Evolutionary conservation across 2,329 filamentous ascomycete species (phyloP).

Genomic region (Cyphellophora attinorum): DNA sequence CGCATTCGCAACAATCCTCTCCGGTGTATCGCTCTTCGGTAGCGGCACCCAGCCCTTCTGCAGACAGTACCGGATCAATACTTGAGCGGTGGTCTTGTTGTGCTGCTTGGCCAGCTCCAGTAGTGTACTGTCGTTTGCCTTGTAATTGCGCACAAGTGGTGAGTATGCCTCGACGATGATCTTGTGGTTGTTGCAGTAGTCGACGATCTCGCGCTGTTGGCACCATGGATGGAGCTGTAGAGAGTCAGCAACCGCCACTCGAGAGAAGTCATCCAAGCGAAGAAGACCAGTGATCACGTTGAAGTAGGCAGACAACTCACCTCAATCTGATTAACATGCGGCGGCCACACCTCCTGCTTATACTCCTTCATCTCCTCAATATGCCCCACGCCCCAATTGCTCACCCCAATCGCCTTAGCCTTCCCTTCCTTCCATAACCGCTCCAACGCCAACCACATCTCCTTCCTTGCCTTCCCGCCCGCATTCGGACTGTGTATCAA

Average conservation of each 20-base stretch:
- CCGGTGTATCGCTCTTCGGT: conserved; percentile 62
- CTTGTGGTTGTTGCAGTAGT: conserved; percentile 43
- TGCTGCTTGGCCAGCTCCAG: conserved; percentile 60
- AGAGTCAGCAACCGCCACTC: not conserved
- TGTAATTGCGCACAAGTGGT: conserved; percentile 55
- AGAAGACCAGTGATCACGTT: conserved; percentile 7
- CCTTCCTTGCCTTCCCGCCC: conserved; percentile 45
- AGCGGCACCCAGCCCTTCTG: conserved; percentile 68
- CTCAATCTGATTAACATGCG: conserved; percentile 66
- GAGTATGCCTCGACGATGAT: conserved; percentile 47
- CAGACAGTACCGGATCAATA: conserved; percentile 71
- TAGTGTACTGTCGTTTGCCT: conserved; percentile 59
- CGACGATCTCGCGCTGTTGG: conserved; percentile 52
- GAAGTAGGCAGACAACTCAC: conserved; percentile 64
- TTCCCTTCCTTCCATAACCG: conserved; percentile 50
- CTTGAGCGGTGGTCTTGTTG: conserved; percentile 62
- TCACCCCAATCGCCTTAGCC: conserved; percentile 59
- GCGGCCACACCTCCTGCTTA: conserved; percentile 60
- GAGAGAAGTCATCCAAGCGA: conserved; percentile 1
- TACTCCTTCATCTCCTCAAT: too few species aligned
- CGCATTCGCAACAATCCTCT: conserved; percentile 57
- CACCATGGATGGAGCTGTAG: conserved; percentile 61
- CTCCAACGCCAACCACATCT: conserved; percentile 60
- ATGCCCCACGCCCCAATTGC: conserved; percentile 60
- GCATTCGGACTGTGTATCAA: conserved; percentile 57